Conservation (phyloP, 129 eudicot species). For the Tagetes erecta region DNA sequence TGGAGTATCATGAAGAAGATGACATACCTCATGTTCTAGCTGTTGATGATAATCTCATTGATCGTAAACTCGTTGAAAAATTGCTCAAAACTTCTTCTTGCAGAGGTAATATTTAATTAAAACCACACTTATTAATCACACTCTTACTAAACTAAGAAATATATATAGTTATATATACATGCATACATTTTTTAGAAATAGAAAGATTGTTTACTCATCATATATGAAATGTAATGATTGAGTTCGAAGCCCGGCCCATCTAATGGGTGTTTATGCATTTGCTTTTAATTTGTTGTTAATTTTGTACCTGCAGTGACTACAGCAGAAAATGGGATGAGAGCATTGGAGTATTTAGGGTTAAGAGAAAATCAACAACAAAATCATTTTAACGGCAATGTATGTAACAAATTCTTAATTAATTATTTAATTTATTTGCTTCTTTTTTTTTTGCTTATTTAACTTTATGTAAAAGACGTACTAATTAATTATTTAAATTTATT, state of each 20-base stretch:
- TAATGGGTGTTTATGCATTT: too few species aligned
- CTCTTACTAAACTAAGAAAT: too few species aligned
- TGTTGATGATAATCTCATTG: constrained; percentile 82
- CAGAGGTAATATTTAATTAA: constrained; percentile 50
- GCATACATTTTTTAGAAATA: too few species aligned
- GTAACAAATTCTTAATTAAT: background rate
- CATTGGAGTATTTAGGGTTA: constrained; percentile 70
- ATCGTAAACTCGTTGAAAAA: constrained; percentile 71
- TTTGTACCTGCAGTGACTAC: constrained; percentile 61
- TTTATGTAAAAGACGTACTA: background rate
- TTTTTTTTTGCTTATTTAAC: too few species aligned
- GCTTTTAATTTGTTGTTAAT: background rate
- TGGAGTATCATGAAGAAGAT: constrained; percentile 37
- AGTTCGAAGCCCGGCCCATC: too few species aligned
- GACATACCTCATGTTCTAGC: constrained; percentile 65
- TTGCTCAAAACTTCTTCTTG: constrained; percentile 75
- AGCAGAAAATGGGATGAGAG: constrained; percentile 79
- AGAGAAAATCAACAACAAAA: constrained; percentile 38
- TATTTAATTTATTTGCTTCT: background rate
- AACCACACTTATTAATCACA: too few species aligned
- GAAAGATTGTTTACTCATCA: too few species aligned
- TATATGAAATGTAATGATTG: too few species aligned
- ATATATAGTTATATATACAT: too few species aligned
- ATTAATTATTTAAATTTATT: background rate
- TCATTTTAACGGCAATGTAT: constrained; percentile 39